Base-by-base conservation (phyloP, 345 rosid species). In the Isatis tinctoria region DNA sequence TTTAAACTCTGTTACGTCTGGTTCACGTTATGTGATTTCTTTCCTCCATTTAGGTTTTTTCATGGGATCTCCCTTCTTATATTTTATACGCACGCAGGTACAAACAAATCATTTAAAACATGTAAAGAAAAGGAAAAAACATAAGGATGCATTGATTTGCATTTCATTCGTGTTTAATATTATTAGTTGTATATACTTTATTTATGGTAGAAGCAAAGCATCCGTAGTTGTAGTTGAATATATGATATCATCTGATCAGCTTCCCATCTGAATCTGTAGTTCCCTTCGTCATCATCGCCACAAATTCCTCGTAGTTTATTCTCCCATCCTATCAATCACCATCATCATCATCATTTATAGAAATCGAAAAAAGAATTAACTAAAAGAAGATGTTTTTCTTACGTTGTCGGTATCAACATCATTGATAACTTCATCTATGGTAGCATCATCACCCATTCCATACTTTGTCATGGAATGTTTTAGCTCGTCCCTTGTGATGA, bases 401-500 rank as follows among this genome's bases (percentile, higher is more conserved):
- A 90, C 97, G 64, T 85, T 85, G 77, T 95, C 90, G 5, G 83
- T 82, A 65, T 95, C 97, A 20, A 92, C 99, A 79, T 95, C 97
- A 22, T 86, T 79, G 41, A 95, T 74, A 73, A 92, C 79, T 82
- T 95, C 92, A 74, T 86, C 83, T 72, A 89, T 81, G 22, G 86
- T 92, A 2, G 86, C 89, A 49, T 92, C 97, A 70, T 90, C 96
- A 26, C 93, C 92, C 87, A 87, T 85, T 12, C 96, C 87, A 28
- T 88, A 83, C 67, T 88, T 53, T 9, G 84, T 78, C 91, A 95
- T 83, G 0, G 93, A 87, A 7, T 82, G 82, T 77, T 87, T 87
- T 12, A 95, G 78, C 77, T 95, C 99, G 36, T 95, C 99, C 67
- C 96, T 88, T 36, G 99, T 87, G 75, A 95, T 90, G 62, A 78